Evolutionary conservation across 176 grass and related monocot species (phyloP), one percentile per base, ranked within the genome.

Genomic region (Zoysia pacifica): DNA sequence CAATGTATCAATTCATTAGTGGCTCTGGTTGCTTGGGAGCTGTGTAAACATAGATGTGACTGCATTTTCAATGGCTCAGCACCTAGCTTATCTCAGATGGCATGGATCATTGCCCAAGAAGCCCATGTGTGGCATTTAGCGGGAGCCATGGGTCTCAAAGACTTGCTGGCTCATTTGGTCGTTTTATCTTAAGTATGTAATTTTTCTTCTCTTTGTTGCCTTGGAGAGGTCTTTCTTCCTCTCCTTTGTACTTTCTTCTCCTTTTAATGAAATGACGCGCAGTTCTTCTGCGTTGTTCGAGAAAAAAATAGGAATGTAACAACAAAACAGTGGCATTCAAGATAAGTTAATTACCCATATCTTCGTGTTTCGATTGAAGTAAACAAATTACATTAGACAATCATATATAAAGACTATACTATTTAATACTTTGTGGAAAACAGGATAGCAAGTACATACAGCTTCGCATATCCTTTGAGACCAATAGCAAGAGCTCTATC

Each of bases 401-500:
- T 67, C 60, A 52, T 16, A 44, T 2, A 16, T 40, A 81, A 64
- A 20, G 56, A 52, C 51, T 7, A 41, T 53, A 16, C 14, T 79
- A 11, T 35, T 75, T 52, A 74, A 86, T 49, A 9, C 60, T 37
- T 60, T 19, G 15, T 14, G 5, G 15, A 10, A 65, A 72, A 68
- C 5, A 55, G 19, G 48, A 14, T 82, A 80, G 65, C 39, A 74
- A 58, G 79, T 76, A 82, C 89, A 86, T 98, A 98, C 95, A 93
- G 84, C 85, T 89, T 83, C 75, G 95, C 95, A 81, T 94, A 98
- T 91, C 95, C 95, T 74, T 98, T 93, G 37, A 98, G 95, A 75
- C 95, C 95, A 79, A 91, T 86, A 85, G 92, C 80, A 79, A 94
- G 90, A 87, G 92, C 95, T 88, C 78, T 98, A 73, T 87, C 92